Evolutionary conservation across 2,329 filamentous ascomycete genomes (phyloP).

Genomic region (Trichoderma arundinaceum): DNA sequence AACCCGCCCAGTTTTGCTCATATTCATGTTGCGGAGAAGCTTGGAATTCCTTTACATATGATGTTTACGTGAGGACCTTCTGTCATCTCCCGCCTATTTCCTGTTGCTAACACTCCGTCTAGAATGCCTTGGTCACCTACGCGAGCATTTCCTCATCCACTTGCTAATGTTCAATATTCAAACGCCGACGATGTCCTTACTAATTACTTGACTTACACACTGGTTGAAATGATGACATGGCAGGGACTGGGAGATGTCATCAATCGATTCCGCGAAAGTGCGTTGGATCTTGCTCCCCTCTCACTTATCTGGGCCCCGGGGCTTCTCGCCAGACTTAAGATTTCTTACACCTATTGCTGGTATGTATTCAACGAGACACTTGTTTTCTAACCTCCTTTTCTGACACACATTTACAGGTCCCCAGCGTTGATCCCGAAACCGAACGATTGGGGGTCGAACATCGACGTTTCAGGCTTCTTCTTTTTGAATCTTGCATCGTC

Average conservation of each 20-base stretch:
- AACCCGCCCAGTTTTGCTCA: slow-evolving; percentile 81
- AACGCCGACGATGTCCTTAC: slow-evolving; percentile 78
- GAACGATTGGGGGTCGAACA: slow-evolving; percentile 73
- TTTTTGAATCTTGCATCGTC: slow-evolving; percentile 72
- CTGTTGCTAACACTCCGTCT: slow-evolving; percentile 39
- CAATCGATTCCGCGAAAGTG: slow-evolving; percentile 80
- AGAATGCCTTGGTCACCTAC: slow-evolving; percentile 94
- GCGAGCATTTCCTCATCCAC: slow-evolving; percentile 81
- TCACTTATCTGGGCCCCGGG: slow-evolving; percentile 84
- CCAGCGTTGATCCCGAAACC: slow-evolving; percentile 80
- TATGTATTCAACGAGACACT: slow-evolving; percentile 33
- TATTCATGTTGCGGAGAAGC: slow-evolving; percentile 74
- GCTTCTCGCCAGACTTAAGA: slow-evolving; percentile 72
- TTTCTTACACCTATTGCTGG: slow-evolving; percentile 94
- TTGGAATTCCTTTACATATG: slow-evolving; percentile 77
- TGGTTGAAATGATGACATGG: slow-evolving; percentile 93
- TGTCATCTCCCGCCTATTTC: no score
- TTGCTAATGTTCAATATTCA: slow-evolving; percentile 79
- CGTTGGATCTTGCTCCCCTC: slow-evolving; percentile 76
- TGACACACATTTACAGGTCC: slow-evolving; percentile 52
- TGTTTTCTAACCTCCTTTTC: neutral
- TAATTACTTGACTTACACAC: slow-evolving; percentile 81
- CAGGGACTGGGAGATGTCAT: slow-evolving; percentile 90
- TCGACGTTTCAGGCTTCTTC: slow-evolving; percentile 77
- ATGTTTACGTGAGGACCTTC: slow-evolving; percentile 77